Evolutionary conservation across 139 green algal genomes (phyloP).

Genomic region (Chlamydomonas eustigma): DNA sequence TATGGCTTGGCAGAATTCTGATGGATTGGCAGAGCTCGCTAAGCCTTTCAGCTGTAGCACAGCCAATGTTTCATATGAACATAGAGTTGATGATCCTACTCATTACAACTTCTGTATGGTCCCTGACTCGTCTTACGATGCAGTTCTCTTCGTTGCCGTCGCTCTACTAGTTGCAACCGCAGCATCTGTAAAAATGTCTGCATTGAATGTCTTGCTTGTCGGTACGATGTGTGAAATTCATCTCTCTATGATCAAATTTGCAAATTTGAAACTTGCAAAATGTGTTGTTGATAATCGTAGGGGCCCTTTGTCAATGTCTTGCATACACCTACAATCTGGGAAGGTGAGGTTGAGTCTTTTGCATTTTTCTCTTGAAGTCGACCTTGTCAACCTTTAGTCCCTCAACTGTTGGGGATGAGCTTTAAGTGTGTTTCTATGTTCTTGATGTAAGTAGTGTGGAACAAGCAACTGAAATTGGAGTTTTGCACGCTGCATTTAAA

Average conservation of each 20-base stretch:
- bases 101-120: constrained; percentile 53
- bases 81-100: constrained; percentile 19
- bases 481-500: too few species aligned
- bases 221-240: not conserved
- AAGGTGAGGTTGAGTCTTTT: too few species aligned
- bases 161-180: constrained; percentile 36
- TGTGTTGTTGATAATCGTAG: too few species aligned
- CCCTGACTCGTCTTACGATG: constrained; percentile 42
- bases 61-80: constrained; percentile 7
- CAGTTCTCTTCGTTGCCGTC: constrained; percentile 44
- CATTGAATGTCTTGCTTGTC: constrained; percentile 7
- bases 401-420: too few species aligned
- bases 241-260: not conserved
- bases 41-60: not conserved
- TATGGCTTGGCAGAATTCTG: too few species aligned
- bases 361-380: too few species aligned
- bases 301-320: not conserved
- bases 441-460: too few species aligned
- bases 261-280: not conserved
- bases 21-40: too few species aligned
- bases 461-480: too few species aligned
- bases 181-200: constrained; percentile 1
- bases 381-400: too few species aligned
- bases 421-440: too few species aligned
- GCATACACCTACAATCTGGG: constrained; percentile 13